A percentile compares a stretch with the other conserved stretches of the same genome.
phyloP scores from a whole-genome alignment of 1,284 basidiomycete genomes.

The Grifola frondosa region DNA sequence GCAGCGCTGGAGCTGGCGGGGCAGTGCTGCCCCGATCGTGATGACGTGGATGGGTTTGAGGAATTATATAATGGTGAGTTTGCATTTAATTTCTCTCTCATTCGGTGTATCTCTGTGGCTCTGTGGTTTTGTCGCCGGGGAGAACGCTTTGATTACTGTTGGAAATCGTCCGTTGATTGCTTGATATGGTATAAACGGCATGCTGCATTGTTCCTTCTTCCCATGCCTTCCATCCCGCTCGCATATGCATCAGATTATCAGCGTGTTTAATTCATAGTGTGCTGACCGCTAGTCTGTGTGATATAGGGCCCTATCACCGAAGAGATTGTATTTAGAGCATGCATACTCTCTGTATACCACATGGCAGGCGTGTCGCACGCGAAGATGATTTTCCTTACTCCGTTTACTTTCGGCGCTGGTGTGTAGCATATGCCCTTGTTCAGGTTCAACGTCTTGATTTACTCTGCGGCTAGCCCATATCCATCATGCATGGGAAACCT shows the following conservation, averaged over 20 bases:
- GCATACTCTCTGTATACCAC: conserved; percentile 74
- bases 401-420: conserved; percentile 89
- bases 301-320: conserved; percentile 86
- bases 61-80: conserved; percentile 77
- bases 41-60: conserved; percentile 60
- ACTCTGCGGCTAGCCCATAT: conserved; percentile 65
- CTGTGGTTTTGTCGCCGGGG: conserved; percentile 6
- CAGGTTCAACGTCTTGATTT: conserved; percentile 6
- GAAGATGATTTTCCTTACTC: conserved; percentile 77
- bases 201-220: too few species aligned
- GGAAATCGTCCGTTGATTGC: too few species aligned
- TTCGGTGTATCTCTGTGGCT: background rate
- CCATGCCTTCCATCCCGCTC: too few species aligned
- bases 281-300: background rate
- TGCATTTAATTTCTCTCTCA: background rate
- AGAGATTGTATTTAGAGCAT: conserved; percentile 90
- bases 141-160: too few species aligned
- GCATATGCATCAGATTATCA: too few species aligned
- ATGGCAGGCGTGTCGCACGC: conserved; percentile 57
- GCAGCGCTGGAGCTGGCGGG: conserved; percentile 45
- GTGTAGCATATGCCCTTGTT: conserved; percentile 23
- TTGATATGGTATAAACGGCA: too few species aligned
- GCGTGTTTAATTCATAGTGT: background rate
- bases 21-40: conserved; percentile 42
- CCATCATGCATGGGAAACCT: conserved; percentile 89